Base-by-base conservation (phyloP, 2,329 filamentous ascomycete species). In the Sphaerostilbella broomeana region DNA sequence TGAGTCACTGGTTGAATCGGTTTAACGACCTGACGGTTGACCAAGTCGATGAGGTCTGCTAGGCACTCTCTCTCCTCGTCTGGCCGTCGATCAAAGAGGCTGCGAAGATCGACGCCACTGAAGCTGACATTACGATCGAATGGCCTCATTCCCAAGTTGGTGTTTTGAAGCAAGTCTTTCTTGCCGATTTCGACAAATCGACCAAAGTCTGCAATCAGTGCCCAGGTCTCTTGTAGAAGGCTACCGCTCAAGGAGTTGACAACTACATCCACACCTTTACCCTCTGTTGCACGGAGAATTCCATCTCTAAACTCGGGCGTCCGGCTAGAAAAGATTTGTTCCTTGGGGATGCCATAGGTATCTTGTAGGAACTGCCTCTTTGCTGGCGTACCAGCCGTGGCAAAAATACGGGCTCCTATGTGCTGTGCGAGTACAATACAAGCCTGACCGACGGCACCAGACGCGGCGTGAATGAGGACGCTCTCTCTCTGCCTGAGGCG, bases 141-240 rank as follows among this genome's bases (percentile, higher is more conserved):
- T 10, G 30, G 22, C n/a, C 19, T 28, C 45, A 49, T 47, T 7
- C 30, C 22, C 3, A 49, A 26, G 16, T 43, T 15, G 8, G 21
- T 40, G 24, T 45, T 45, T 6, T 43, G 35, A 25, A 46, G 33
- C 4, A 59, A 49, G 34, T 60, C 58, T n/a, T 51, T 52, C 27
- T 57, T 58, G 1, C 55, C 56, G 25, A 65, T 54, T 42, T 66
- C 62, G 3, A 66, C 33, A 39, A 66, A 63, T 5, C 56, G 46
- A 3, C 63, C 63, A 30, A 55, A 57, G 0, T 49, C 47, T 4
- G 58, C 57, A 15, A 63, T 31, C 12, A n/a, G 18, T 3, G 38
- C 35, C 45, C 45, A 50, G 12, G 43, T 45, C 9, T 39, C 30
- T 13, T 31, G 35, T 24, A 50, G 36, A 1, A 46, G 18, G 3